A percentile compares a stretch with the other conserved stretches of the same genome.
Evolutionary conservation across 2,329 filamentous ascomycete species (phyloP).

Genomic region (Penicillium brasilianum): DNA sequence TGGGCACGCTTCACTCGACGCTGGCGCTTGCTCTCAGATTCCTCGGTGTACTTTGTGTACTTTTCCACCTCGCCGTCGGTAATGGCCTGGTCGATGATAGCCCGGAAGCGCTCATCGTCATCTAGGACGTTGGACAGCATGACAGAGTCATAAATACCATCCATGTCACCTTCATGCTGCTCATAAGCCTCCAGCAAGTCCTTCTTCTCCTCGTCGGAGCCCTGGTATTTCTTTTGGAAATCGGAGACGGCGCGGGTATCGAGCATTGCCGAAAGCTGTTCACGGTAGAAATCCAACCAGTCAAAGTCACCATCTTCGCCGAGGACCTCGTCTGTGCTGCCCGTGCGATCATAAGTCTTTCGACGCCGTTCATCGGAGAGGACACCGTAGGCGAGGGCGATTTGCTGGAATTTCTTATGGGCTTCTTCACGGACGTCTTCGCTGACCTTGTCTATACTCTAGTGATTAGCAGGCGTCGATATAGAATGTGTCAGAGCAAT

Average conservation of each 20-base stretch:
- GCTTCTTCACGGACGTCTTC: conserved; percentile 71
- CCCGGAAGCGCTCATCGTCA: conserved; percentile 84
- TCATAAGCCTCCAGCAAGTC: conserved; percentile 80
- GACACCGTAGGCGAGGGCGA: conserved; percentile 92
- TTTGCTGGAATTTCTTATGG: conserved; percentile 81
- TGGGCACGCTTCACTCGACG: conserved; percentile 65
- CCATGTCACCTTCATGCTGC: conserved; percentile 74
- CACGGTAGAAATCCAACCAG: conserved; percentile 88
- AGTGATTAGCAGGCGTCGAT: neutral
- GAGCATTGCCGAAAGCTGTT: conserved; percentile 79
- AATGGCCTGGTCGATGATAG: conserved; percentile 82
- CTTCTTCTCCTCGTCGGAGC: conserved; percentile 79
- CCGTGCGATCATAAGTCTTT: conserved; percentile 85
- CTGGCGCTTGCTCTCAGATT: conserved; percentile 69
- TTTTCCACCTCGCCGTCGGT: conserved; percentile 67
- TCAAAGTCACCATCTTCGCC: conserved; percentile 76
- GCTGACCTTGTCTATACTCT: conserved; percentile 72
- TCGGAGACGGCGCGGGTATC: conserved; percentile 74
- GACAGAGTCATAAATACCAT: conserved; percentile 75
- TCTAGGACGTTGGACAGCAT: conserved; percentile 84
- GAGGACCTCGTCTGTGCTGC: conserved; percentile 83
- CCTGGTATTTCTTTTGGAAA: conserved; percentile 79
- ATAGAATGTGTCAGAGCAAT: neutral
- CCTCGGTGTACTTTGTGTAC: conserved; percentile 72
- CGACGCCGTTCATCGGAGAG: conserved; percentile 82